A percentile compares a stretch with the other conserved stretches of the same genome.
phyloP scores from a whole-genome alignment of 345 rosid species.

The Turnera subulata region DNA sequence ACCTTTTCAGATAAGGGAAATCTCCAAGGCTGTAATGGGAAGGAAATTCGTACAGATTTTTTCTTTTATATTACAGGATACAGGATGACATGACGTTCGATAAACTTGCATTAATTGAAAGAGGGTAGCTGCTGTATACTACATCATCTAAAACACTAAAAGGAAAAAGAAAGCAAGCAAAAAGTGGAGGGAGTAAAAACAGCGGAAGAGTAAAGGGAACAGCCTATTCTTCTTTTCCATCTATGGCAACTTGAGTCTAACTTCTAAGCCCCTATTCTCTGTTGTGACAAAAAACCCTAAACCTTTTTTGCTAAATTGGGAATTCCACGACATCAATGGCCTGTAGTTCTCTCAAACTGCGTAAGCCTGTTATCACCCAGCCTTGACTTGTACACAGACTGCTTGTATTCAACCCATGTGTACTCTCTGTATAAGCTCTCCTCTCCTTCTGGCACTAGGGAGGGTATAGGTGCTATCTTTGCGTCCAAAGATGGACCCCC shows the following conservation, averaged over 20 bases:
- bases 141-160: neutral
- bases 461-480: constrained; percentile 54
- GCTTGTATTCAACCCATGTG: constrained; percentile 81
- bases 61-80: neutral
- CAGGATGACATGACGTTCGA: constrained; percentile 14
- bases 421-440: constrained; percentile 74
- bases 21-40: neutral
- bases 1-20: neutral
- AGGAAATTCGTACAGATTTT: neutral
- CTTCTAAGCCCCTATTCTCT: constrained; percentile 6
- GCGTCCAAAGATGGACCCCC: constrained; percentile 69
- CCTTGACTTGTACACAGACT: constrained; percentile 68
- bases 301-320: constrained; percentile 11
- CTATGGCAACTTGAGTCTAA: constrained; percentile 24
- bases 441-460: constrained; percentile 47
- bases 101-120: constrained; percentile 16
- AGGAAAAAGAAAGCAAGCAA: neutral
- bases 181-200: neutral
- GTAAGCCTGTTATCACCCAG: constrained; percentile 78
- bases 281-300: constrained; percentile 19
- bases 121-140: neutral
- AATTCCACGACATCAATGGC: constrained; percentile 11
- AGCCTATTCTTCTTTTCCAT: constrained; percentile 30
- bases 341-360: constrained; percentile 40
- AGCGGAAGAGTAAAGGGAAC: neutral